Percentiles rank a stretch among this genome's conserved stretches.
These are phyloP conservation scores for Ophiostoma sp. DNA, from an alignment of 2,329 filamentous ascomycete genomes.

Conservation along the genomic window DNA sequence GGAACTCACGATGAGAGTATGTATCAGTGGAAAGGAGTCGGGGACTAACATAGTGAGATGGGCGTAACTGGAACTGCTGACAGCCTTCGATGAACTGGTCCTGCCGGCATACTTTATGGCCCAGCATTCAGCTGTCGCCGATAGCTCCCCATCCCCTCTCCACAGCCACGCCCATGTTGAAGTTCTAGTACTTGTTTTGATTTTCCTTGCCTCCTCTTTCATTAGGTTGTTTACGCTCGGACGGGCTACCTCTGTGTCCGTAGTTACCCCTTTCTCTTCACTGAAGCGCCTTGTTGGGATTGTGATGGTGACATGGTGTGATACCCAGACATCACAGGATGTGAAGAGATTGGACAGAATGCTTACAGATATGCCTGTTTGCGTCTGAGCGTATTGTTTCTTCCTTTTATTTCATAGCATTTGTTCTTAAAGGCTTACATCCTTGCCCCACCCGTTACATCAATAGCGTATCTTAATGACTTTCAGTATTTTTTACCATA, in stretches of 20 bases:
- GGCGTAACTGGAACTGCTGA: not conserved
- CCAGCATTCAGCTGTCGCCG: not conserved
- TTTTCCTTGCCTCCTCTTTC: not conserved
- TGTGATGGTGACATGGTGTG: constrained; percentile 4
- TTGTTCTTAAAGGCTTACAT: no score
- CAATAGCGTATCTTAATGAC: no score
- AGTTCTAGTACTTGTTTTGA: not conserved
- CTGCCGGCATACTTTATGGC: not conserved
- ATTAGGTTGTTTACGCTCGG: not conserved
- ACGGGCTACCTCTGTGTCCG: not conserved
- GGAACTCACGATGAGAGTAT: not conserved
- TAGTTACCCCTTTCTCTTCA: not conserved
- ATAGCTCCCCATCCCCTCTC: not conserved
- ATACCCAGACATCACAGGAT: constrained; percentile 1
- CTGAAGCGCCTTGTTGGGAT: not conserved
- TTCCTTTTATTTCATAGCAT: not conserved
- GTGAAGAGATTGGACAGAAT: not conserved
- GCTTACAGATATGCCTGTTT: not conserved
- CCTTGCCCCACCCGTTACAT: no score
- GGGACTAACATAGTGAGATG: not conserved
- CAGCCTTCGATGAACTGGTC: not conserved
- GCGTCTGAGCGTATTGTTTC: constrained; percentile 6
- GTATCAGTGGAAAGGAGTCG: not conserved
- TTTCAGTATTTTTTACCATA: not conserved
- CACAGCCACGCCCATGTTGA: not conserved